These are phyloP conservation scores for Rhizopogon vinicolor DNA, from an alignment of 768 basidiomycete species.

Conservation along the genomic window DNA sequence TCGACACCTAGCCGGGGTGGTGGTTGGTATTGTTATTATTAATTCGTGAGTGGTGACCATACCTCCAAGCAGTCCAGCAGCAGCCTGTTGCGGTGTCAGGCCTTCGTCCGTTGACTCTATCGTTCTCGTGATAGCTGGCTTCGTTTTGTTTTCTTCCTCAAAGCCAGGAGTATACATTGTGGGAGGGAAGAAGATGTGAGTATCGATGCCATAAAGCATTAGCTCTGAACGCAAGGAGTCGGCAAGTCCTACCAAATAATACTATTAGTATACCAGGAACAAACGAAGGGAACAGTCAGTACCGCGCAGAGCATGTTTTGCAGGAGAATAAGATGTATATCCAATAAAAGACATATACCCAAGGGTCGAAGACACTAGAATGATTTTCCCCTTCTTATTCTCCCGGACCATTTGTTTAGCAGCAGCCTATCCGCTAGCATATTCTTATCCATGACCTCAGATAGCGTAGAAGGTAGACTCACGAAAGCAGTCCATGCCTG, in stretches of 20 bases:
- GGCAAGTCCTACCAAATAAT: constrained; percentile 56
- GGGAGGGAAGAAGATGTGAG: constrained; percentile 80
- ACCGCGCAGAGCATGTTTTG: constrained; percentile 86
- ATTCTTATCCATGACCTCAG: neutral
- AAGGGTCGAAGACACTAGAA: constrained; percentile 71
- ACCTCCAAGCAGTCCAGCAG: constrained; percentile 57
- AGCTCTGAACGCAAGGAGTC: constrained; percentile 81
- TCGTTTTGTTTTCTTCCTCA: constrained; percentile 70
- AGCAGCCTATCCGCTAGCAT: constrained; percentile 44
- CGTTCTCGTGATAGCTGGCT: constrained; percentile 69
- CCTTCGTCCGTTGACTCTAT: constrained; percentile 75
- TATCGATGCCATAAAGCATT: constrained; percentile 67
- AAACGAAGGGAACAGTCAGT: constrained; percentile 4
- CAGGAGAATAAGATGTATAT: constrained; percentile 75
- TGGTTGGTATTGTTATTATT: neutral
- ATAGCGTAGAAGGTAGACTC: constrained; percentile 9
- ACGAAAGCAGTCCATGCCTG: constrained; percentile 43
- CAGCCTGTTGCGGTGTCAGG: constrained; percentile 58
- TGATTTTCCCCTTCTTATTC: constrained; percentile 60
- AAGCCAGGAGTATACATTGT: constrained; percentile 79
- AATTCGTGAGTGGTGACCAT: constrained; percentile 6
- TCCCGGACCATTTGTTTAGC: constrained; percentile 58
- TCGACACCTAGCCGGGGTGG: constrained; percentile 48
- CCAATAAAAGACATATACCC: constrained; percentile 76
- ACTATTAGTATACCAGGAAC: neutral